phyloP scores from a whole-genome alignment of 2,329 filamentous ascomycete species.

The Epicoccum nigrum region DNA sequence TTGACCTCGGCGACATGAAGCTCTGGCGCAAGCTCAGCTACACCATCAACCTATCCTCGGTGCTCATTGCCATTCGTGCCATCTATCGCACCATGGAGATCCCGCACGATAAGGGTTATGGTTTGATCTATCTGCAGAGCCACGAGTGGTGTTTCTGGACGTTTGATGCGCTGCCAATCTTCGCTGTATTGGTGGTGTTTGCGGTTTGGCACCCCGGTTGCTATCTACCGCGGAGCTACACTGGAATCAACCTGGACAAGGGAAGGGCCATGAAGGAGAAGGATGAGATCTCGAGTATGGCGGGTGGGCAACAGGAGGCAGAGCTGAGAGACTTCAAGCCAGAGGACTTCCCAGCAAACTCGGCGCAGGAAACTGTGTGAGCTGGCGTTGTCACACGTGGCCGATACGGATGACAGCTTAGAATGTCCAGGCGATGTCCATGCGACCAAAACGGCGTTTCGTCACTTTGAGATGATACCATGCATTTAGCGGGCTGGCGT shows the following conservation, averaged over 20 bases:
- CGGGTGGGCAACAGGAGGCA: slow-evolving; percentile 6
- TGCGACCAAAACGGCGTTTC: too few species aligned
- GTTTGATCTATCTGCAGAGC: slow-evolving; percentile 57
- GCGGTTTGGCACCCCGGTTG: slow-evolving; percentile 56
- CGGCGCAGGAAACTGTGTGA: too few species aligned
- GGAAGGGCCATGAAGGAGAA: slow-evolving; percentile 40
- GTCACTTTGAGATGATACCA: too few species aligned
- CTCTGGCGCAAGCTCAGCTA: slow-evolving; percentile 44
- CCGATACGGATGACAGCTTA: too few species aligned
- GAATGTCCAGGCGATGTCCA: too few species aligned
- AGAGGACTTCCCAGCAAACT: slow-evolving; percentile 38
- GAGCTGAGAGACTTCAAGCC: slow-evolving; percentile 32
- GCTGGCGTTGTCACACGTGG: too few species aligned
- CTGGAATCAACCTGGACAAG: slow-evolving; percentile 38
- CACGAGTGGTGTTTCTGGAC: slow-evolving; percentile 62
- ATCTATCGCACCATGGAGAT: slow-evolving; percentile 62
- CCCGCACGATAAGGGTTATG: slow-evolving; percentile 51
- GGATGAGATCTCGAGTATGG: slow-evolving; percentile 35
- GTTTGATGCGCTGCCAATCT: slow-evolving; percentile 58
- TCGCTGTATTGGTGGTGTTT: slow-evolving; percentile 56
- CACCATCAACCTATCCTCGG: slow-evolving; percentile 43
- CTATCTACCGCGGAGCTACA: slow-evolving; percentile 43
- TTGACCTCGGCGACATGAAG: slow-evolving; percentile 45
- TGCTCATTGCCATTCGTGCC: slow-evolving; percentile 54
- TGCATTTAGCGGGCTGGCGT: slow-evolving; percentile 15